A percentile compares a stretch with the other conserved stretches of the same genome.
These are phyloP conservation scores for Penicillium macrosclerotiorum DNA, from an alignment of 495 filamentous ascomycete genomes.

Conservation along the genomic window DNA sequence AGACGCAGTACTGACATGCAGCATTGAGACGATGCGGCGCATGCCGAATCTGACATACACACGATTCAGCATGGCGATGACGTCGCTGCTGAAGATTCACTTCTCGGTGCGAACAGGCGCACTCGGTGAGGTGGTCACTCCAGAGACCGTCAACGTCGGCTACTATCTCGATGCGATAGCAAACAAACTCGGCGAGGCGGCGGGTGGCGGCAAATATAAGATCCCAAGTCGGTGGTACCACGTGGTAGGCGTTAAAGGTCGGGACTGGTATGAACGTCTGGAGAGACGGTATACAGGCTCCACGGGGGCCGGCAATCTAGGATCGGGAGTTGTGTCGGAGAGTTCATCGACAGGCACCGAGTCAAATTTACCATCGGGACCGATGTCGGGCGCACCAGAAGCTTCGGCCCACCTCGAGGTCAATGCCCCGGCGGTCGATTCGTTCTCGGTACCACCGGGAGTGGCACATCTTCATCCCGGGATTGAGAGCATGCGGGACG, in stretches of 20 bases:
- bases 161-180: slow-evolving; percentile 45
- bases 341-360: slow-evolving; percentile 9
- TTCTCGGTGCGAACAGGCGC: slow-evolving; percentile 44
- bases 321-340: slow-evolving; percentile 3
- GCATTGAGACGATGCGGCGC: slow-evolving; percentile 38
- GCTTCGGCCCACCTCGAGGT: slow-evolving; percentile 8
- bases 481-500: slow-evolving; percentile 19
- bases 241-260: slow-evolving; percentile 34
- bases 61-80: slow-evolving; percentile 40
- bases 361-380: slow-evolving; percentile 4
- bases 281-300: slow-evolving; percentile 23
- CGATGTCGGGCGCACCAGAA: slow-evolving; percentile 10
- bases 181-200: slow-evolving; percentile 37
- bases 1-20: slow-evolving; percentile 43
- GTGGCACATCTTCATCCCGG: slow-evolving; percentile 15
- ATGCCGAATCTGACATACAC: slow-evolving; percentile 48
- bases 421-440: slow-evolving; percentile 7
- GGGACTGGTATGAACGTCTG: slow-evolving; percentile 38
- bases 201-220: slow-evolving; percentile 34
- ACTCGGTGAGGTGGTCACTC: slow-evolving; percentile 44
- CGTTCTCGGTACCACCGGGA: slow-evolving; percentile 14
- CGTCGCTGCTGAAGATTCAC: slow-evolving; percentile 50
- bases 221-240: slow-evolving; percentile 40
- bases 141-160: slow-evolving; percentile 41
- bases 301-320: neutral